Conservation (phyloP, 73 alveolate species). For the Uronychia setigera region DNA sequence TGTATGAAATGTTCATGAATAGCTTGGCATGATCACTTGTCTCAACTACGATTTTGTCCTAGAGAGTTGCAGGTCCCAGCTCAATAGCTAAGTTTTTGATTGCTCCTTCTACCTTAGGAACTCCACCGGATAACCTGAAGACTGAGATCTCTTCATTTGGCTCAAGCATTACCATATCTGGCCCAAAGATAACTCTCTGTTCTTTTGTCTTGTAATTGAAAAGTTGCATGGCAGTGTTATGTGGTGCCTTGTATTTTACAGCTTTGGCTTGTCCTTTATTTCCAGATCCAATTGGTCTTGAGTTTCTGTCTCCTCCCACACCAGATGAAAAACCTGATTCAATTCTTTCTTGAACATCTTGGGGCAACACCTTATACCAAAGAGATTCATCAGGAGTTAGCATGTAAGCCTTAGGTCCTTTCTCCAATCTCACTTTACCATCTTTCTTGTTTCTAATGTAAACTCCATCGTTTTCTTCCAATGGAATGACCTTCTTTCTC, state of each 20-base stretch:
- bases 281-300: background rate
- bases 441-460: slow-evolving; percentile 73
- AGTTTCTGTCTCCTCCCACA: background rate
- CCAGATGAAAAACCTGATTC: background rate
- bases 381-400: slow-evolving; percentile 70
- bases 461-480: slow-evolving; percentile 86
- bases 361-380: slow-evolving; percentile 66
- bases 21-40: slow-evolving; percentile 88
- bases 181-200: slow-evolving; percentile 83
- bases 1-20: slow-evolving; percentile 63
- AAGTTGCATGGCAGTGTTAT: slow-evolving; percentile 79
- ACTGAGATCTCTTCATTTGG: slow-evolving; percentile 87
- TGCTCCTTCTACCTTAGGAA: slow-evolving; percentile 68
- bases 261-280: slow-evolving; percentile 6
- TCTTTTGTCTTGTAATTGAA: slow-evolving; percentile 67
- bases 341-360: slow-evolving; percentile 60
- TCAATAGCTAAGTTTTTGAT: slow-evolving; percentile 52
- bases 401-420: slow-evolving; percentile 76
- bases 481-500: slow-evolving; percentile 75
- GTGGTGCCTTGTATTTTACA: slow-evolving; percentile 79
- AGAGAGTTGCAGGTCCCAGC: slow-evolving; percentile 83
- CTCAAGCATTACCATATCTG: slow-evolving; percentile 80
- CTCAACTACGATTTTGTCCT: slow-evolving; percentile 76
- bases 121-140: slow-evolving; percentile 69
- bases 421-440: slow-evolving; percentile 81